These are phyloP conservation scores for Thelonectria olida DNA, from an alignment of 2,329 filamentous ascomycete genomes.

Conservation along the genomic window DNA sequence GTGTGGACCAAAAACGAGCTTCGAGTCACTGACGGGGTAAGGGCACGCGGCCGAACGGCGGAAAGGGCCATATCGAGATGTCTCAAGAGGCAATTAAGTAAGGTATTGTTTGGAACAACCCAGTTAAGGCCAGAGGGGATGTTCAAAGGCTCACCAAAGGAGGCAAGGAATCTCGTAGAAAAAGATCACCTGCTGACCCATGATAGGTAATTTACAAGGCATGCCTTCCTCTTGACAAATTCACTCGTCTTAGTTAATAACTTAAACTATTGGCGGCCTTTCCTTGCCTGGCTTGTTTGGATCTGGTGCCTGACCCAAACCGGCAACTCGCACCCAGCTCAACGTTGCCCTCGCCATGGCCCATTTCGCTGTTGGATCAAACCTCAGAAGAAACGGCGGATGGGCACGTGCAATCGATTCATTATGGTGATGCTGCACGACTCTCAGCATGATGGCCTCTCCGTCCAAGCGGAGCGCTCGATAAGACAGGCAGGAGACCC, in stretches of 20 bases:
- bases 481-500: background rate
- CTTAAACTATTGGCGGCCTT: slow-evolving; percentile 12
- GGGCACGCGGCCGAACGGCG: background rate
- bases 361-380: background rate
- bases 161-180: background rate
- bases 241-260: slow-evolving; percentile 15
- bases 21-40: background rate
- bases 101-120: no score
- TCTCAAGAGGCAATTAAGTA: background rate
- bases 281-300: slow-evolving; percentile 3
- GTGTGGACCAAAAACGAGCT: background rate
- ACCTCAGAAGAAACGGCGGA: background rate
- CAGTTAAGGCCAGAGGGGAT: no score
- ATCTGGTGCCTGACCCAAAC: slow-evolving; percentile 13
- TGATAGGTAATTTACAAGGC: background rate
- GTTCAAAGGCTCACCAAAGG: background rate
- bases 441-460: background rate
- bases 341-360: background rate
- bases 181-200: slow-evolving; percentile 4
- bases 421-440: no score
- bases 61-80: slow-evolving; percentile 1
- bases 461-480: background rate
- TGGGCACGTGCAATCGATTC: no score
- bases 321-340: slow-evolving; percentile 2
- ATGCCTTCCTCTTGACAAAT: background rate